Conservation (phyloP, 2,329 filamentous ascomycete species). For the Fusarium dimerum region DNA sequence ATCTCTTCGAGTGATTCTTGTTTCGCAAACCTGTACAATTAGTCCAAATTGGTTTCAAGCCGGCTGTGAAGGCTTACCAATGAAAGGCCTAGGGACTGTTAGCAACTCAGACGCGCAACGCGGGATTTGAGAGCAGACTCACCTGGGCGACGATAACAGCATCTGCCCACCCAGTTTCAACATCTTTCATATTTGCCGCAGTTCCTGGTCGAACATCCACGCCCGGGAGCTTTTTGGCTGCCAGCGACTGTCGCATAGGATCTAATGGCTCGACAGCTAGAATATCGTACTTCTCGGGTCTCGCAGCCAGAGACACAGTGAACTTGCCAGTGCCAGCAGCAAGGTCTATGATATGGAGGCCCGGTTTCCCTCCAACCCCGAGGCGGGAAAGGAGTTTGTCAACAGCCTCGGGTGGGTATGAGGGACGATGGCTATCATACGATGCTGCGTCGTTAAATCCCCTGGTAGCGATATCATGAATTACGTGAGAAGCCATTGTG, state of each 20-base stretch:
- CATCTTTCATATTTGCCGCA: slow-evolving; percentile 57
- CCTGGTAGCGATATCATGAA: slow-evolving; percentile 55
- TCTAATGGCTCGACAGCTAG: slow-evolving; percentile 65
- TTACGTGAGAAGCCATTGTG: slow-evolving; percentile 25
- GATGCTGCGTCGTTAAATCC: slow-evolving; percentile 65
- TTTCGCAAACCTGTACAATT: slow-evolving; percentile 63
- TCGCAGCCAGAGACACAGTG: slow-evolving; percentile 60
- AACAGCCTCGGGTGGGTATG: slow-evolving; percentile 62
- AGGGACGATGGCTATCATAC: slow-evolving; percentile 70
- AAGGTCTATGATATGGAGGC: slow-evolving; percentile 61
- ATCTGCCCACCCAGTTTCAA: slow-evolving; percentile 59
- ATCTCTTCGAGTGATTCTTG: slow-evolving; percentile 64
- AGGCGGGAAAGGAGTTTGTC: slow-evolving; percentile 57
- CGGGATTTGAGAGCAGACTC: slow-evolving; percentile 23
- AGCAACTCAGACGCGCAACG: neutral
- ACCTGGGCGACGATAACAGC: slow-evolving; percentile 70
- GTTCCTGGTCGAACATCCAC: slow-evolving; percentile 60
- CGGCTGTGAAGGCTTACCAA: slow-evolving; percentile 45
- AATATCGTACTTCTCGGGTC: slow-evolving; percentile 61
- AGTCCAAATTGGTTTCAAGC: neutral
- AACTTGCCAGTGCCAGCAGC: slow-evolving; percentile 72
- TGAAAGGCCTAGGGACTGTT: slow-evolving; percentile 47
- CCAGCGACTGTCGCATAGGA: slow-evolving; percentile 64
- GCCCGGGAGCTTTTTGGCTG: slow-evolving; percentile 54
- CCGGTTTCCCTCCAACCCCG: slow-evolving; percentile 46